phyloP scores from a whole-genome alignment of 345 rosid genomes.

The Eucalyptus erythrocorys region DNA sequence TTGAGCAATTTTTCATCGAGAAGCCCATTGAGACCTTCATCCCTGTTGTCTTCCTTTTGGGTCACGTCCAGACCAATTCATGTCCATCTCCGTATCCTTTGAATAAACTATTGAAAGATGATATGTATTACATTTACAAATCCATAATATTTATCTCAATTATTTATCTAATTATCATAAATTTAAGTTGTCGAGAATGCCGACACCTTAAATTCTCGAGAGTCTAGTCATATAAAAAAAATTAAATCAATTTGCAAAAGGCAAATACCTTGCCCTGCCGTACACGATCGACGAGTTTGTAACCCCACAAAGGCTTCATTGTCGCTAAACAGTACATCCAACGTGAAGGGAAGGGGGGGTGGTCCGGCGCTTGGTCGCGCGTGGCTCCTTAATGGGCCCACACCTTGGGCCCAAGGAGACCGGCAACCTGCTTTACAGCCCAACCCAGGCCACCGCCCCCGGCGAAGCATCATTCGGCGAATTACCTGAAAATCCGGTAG shows the following conservation, averaged over 20 bases:
- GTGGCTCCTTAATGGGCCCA: not conserved
- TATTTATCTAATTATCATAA: not conserved
- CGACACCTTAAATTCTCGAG: fast-evolving
- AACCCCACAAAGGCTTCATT: not conserved
- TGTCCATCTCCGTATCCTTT: not conserved
- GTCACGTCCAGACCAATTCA: not conserved
- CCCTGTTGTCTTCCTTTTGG: not conserved
- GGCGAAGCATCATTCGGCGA: not conserved
- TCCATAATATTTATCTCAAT: not conserved
- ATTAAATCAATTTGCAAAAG: not conserved
- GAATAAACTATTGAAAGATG: not conserved
- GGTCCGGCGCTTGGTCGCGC: not conserved
- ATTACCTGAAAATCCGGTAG: not conserved
- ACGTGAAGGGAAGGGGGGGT: not conserved
- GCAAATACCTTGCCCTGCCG: not conserved
- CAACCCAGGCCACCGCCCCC: not conserved
- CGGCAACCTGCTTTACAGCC: not conserved
- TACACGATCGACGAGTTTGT: not conserved
- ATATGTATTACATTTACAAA: not conserved
- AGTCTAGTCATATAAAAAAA: not conserved
- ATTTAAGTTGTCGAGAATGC: not conserved
- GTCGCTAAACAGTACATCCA: not conserved
- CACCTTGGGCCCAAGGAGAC: not conserved
- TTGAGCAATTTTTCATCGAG: not conserved
- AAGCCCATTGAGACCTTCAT: not conserved